Conservation (phyloP, 208 protist species). For the Phytomonas francai region DNA sequence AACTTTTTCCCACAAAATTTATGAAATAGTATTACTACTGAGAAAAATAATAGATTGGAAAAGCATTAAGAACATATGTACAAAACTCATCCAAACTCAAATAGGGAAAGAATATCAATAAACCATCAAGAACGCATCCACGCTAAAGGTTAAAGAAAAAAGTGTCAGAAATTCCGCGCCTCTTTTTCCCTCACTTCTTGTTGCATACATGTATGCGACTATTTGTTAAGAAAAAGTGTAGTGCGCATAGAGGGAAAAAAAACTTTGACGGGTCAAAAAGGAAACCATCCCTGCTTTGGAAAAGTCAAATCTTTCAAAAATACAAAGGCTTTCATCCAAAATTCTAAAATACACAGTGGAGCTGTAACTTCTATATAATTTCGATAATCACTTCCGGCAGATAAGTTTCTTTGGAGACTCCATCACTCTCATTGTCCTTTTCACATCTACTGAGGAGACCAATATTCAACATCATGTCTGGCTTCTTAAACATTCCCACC, state of each 20-base stretch:
- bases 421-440: not conserved
- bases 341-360: not conserved
- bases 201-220: constrained; percentile 4
- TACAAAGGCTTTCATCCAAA: not conserved
- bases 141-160: constrained; percentile 15
- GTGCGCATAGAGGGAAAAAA: not conserved
- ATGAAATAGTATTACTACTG: not conserved
- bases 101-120: not conserved
- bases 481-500: not conserved
- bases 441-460: not conserved
- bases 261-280: not conserved
- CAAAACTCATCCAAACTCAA: not conserved
- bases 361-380: not conserved
- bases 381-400: not conserved
- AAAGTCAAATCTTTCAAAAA: not conserved
- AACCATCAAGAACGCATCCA: not conserved
- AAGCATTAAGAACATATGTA: not conserved
- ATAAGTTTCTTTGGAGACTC: not conserved
- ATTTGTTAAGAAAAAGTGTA: not conserved
- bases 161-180: constrained; percentile 2
- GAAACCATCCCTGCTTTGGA: not conserved
- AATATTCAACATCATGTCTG: not conserved
- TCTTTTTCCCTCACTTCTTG: constrained; percentile 1
- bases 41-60: not conserved
- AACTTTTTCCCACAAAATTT: not conserved